A percentile compares a stretch with the other conserved stretches of the same genome.
Evolutionary conservation across 2,329 filamentous ascomycete species (phyloP).

Genomic region (Macrophomina phaseolina): DNA sequence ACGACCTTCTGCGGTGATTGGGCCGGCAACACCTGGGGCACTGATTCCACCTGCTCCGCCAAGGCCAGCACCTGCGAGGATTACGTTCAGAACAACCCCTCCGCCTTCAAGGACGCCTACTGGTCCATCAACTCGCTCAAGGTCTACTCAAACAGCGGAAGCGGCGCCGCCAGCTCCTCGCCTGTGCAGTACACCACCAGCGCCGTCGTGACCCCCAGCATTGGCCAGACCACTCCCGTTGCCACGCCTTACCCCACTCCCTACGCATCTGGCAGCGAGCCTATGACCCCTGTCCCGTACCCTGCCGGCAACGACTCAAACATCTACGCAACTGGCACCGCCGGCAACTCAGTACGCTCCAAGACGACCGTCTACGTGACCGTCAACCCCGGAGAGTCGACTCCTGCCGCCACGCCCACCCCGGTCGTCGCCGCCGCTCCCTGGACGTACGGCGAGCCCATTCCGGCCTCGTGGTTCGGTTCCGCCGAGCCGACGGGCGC

Average conservation of each 20-base stretch:
- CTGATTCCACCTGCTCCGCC: conserved; percentile 60
- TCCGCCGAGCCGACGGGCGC: not conserved
- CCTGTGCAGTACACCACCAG: not conserved
- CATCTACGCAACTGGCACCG: not conserved
- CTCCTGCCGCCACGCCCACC: conserved; percentile 25
- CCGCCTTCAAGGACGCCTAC: conserved; percentile 73
- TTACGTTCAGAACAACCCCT: conserved; percentile 74
- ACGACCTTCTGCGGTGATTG: conserved; percentile 88
- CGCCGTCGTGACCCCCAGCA: not conserved
- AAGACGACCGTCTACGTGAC: conserved; percentile 14
- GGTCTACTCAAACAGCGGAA: conserved; percentile 37
- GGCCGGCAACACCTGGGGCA: conserved; percentile 75
- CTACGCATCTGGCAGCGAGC: not conserved
- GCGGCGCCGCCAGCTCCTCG: not conserved
- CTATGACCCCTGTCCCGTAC: conserved; percentile 2
- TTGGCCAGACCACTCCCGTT: not conserved
- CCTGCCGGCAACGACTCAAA: conserved; percentile 6
- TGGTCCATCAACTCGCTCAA: conserved; percentile 67
- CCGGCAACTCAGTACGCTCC: conserved; percentile 11
- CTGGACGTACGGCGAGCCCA: conserved; percentile 26
- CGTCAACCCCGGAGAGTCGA: not conserved
- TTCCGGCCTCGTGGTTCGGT: conserved; percentile 10
- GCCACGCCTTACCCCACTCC: conserved; percentile 3
- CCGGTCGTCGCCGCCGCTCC: conserved; percentile 37
- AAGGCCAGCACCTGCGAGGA: conserved; percentile 70